These are phyloP conservation scores for Lophiotrema nucula DNA, from an alignment of 495 filamentous ascomycete species.

Conservation along the genomic window DNA sequence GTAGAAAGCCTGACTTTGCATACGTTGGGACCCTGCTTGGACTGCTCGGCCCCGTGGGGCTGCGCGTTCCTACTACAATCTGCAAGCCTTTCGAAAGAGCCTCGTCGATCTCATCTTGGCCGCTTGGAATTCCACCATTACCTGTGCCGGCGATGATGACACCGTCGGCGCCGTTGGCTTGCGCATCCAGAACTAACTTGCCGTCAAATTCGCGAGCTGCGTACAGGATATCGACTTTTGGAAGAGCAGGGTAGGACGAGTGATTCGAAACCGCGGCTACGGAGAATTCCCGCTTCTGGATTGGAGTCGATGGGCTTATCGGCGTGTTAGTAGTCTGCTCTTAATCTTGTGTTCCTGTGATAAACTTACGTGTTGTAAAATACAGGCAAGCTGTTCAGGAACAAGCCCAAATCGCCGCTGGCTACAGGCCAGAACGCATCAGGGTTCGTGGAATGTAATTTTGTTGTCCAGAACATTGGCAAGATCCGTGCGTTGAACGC, in stretches of 20 bases:
- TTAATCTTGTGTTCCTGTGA: not conserved
- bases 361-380: conserved; percentile 22
- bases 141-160: conserved; percentile 24
- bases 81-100: conserved; percentile 13
- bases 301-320: conserved; percentile 9
- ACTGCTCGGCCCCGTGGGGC: conserved; percentile 9
- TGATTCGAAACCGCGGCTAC: conserved; percentile 3
- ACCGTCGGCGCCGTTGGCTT: conserved; percentile 13
- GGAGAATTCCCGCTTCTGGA: conserved; percentile 7
- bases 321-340: conserved; percentile 1
- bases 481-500: conserved; percentile 21
- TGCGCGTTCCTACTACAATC: conserved; percentile 17
- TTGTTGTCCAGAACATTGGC: conserved; percentile 20
- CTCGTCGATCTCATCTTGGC: conserved; percentile 7
- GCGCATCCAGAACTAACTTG: conserved; percentile 15
- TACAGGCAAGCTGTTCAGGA: conserved; percentile 11
- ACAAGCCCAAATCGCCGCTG: conserved; percentile 7
- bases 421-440: conserved; percentile 10
- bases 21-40: conserved; percentile 1
- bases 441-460: conserved; percentile 16
- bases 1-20: conserved; percentile 16
- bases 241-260: conserved; percentile 16
- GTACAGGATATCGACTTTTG: conserved; percentile 26
- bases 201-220: conserved; percentile 23
- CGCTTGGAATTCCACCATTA: conserved; percentile 20